Conservation (phyloP, 129 eudicot genomes). For the Mikania micrantha region DNA sequence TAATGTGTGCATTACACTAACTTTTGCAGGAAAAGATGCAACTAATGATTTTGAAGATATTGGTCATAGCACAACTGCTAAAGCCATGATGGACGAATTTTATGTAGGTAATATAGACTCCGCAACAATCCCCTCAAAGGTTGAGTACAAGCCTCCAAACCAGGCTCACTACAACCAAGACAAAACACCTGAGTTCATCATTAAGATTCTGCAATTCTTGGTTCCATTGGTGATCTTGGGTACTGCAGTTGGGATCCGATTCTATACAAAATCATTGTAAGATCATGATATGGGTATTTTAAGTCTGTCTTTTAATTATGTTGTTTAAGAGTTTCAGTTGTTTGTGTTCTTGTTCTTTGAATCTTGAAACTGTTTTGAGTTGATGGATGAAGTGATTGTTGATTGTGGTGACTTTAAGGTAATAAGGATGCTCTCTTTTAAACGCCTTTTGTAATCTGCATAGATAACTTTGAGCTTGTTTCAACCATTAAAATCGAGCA, state of each 20-base stretch:
- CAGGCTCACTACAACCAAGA: conserved; percentile 90
- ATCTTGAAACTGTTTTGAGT: conserved; percentile 7
- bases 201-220: conserved; percentile 87
- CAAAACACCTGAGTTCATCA: conserved; percentile 77
- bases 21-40: conserved; percentile 80
- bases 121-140: conserved; percentile 57
- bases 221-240: conserved; percentile 81
- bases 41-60: conserved; percentile 98
- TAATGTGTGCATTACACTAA: neutral
- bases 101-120: conserved; percentile 73
- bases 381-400: conserved; percentile 6
- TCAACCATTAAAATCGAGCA: neutral
- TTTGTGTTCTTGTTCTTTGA: conserved; percentile 17
- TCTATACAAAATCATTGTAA: conserved; percentile 61
- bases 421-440: conserved; percentile 1
- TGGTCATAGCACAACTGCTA: conserved; percentile 85
- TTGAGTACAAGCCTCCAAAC: conserved; percentile 67
- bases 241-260: conserved; percentile 78
- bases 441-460: neutral
- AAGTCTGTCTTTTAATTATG: neutral
- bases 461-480: neutral
- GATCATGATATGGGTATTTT: neutral
- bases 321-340: conserved; percentile 17
- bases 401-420: conserved; percentile 18
- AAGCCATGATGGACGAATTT: conserved; percentile 76